Percentiles rank a stretch among this genome's conserved stretches.
Conservation (phyloP, 371 early-diverging fungal species). For the Actinomucor elegans region DNA sequence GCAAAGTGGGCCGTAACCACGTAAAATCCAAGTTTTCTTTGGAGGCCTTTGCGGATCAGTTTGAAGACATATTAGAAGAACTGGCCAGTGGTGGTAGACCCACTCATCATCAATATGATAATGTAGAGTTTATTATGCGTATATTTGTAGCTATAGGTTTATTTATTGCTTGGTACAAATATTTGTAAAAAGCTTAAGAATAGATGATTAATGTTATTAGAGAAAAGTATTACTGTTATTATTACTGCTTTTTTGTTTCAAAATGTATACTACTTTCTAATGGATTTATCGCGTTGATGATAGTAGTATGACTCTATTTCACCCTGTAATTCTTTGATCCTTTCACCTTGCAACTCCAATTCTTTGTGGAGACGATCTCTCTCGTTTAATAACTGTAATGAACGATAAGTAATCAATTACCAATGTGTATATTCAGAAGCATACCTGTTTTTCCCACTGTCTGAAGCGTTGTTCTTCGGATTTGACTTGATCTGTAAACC, state of each 20-base stretch:
- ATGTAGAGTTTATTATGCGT: conserved; percentile 25
- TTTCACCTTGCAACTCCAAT: conserved; percentile 88
- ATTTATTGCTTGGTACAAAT: conserved; percentile 23
- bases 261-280: conserved; percentile 34
- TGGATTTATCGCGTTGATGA: conserved; percentile 36
- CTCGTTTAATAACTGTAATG: conserved; percentile 81
- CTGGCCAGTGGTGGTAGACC: conserved; percentile 28
- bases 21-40: conserved; percentile 69
- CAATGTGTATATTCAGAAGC: no score
- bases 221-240: no score
- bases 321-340: conserved; percentile 85
- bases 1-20: conserved; percentile 60
- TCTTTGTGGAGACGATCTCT: conserved; percentile 96
- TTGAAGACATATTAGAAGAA: conserved; percentile 60
- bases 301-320: conserved; percentile 67
- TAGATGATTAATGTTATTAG: no score
- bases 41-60: conserved; percentile 63
- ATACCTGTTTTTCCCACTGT: conserved; percentile 94
- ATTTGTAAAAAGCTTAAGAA: conserved; percentile 20
- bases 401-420: conserved; percentile 9
- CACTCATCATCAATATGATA: conserved; percentile 17
- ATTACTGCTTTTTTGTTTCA: no score
- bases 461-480: conserved; percentile 94
- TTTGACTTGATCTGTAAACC: conserved; percentile 94
- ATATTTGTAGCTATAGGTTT: conserved; percentile 21